Percentiles rank a stretch among this genome's conserved stretches.
Evolutionary conservation across 768 basidiomycete species (phyloP).

Genomic region (Boletus speciosus): DNA sequence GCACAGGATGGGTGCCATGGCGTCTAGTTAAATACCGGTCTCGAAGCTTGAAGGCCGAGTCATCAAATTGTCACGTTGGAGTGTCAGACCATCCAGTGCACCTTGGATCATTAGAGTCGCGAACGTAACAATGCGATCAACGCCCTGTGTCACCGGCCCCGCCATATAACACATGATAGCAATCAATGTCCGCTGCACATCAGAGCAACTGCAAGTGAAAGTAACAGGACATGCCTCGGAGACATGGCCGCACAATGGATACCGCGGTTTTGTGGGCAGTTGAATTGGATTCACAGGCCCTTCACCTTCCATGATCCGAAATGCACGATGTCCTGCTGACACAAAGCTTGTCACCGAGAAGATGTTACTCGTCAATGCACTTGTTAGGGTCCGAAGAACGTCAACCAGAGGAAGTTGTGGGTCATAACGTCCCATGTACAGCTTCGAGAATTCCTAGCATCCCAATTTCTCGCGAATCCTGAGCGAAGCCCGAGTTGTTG

Average conservation of each 20-base stretch:
- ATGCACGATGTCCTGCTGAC: not conserved
- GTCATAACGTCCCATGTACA: not conserved
- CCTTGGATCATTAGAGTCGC: not conserved
- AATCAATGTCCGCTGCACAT: constrained; percentile 6
- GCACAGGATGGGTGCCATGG: not conserved
- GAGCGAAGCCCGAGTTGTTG: not conserved
- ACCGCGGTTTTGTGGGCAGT: not conserved
- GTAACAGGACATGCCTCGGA: constrained; percentile 1
- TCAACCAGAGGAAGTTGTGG: not conserved
- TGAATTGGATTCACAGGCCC: not conserved
- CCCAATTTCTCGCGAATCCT: constrained; percentile 2
- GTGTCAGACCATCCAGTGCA: constrained; percentile 3
- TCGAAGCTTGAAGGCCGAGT: not conserved
- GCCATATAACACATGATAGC: constrained; percentile 9
- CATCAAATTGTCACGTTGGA: not conserved
- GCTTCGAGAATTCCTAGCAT: not conserved
- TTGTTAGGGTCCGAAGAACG: not conserved
- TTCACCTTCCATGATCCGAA: not conserved
- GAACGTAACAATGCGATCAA: constrained; percentile 7
- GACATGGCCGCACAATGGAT: not conserved
- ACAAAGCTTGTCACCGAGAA: not conserved
- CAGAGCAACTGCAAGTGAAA: not conserved
- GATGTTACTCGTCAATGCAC: not conserved
- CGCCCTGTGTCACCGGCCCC: constrained; percentile 15
- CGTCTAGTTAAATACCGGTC: not conserved